These are phyloP conservation scores for Globisporangium solare DNA, from an alignment of 352 stramenopile species.

Conservation along the genomic window DNA sequence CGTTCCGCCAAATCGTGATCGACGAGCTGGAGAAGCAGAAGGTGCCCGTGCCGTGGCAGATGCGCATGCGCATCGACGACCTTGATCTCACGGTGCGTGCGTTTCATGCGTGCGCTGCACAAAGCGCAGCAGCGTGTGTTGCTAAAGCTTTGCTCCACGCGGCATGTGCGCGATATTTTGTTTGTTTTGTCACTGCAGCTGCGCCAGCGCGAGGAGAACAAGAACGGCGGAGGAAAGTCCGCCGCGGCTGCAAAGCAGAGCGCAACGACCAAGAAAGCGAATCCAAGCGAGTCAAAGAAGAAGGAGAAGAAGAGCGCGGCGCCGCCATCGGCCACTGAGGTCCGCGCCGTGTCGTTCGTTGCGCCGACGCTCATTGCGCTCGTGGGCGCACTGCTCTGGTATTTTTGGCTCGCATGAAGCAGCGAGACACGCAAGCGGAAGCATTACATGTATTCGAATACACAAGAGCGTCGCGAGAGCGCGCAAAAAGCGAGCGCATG, in stretches of 20 bases:
- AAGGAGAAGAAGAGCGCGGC: neutral
- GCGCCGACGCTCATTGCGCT: slow-evolving; percentile 42
- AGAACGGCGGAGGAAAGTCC: slow-evolving; percentile 5
- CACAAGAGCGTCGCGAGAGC: neutral
- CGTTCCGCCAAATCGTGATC: slow-evolving; percentile 45
- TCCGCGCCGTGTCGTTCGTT: slow-evolving; percentile 36
- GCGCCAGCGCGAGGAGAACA: slow-evolving; percentile 41
- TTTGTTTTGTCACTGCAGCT: slow-evolving; percentile 18
- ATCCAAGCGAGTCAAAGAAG: neutral
- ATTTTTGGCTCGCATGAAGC: slow-evolving; percentile 26
- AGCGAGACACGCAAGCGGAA: neutral
- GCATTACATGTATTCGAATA: neutral
- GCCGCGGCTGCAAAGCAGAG: slow-evolving; percentile 6
- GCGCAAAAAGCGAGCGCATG: neutral
- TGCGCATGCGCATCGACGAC: slow-evolving; percentile 76
- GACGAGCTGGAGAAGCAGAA: slow-evolving; percentile 32
- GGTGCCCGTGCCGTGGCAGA: slow-evolving; percentile 53
- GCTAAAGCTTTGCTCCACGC: neutral
- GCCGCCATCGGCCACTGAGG: slow-evolving; percentile 12
- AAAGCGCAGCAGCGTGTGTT: neutral
- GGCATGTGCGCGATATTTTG: neutral
- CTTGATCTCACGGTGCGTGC: slow-evolving; percentile 74
- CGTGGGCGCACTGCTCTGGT: slow-evolving; percentile 45
- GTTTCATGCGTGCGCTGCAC: neutral
- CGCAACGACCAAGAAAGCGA: neutral